Base-by-base conservation (phyloP, 2,329 filamentous ascomycete species). In the Lachnellula occidentalis region DNA sequence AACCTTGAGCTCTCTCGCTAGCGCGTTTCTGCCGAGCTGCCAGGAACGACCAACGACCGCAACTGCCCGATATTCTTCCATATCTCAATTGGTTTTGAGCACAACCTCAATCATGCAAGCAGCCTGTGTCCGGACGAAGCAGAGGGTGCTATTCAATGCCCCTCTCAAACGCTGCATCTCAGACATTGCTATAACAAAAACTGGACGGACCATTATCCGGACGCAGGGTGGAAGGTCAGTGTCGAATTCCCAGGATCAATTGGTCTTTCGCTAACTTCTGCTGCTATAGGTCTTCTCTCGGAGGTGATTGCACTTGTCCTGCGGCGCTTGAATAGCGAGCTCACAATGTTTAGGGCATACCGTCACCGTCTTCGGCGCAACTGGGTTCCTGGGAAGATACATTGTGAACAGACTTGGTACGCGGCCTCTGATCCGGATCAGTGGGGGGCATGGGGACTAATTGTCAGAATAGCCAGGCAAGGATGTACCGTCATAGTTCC, bases 311-410 rank as follows among this genome's bases (percentile, higher is more conserved):
- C 9, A 27, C 45, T 9, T 14, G 47, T 52, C 50, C 47, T 58
- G 45, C 24, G 21, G 47, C 17, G 36, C 21, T 11, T 41, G 42
- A 45, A 49, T 55, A 47, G 27, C 36, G 41, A n/a, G 51, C 62
- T 69, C 58, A 66, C 15, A 51, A 52, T 36, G 48, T 53, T 64
- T 73, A 90, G 92, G 92, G 64, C 91, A 97, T 76, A 96, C 92
- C 60, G 92, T 89, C 58, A 99, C 94, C 56, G 92, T 99, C 67
- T 99, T 99, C 75, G 94, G 94, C 74, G 94, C 94, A 69, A 96
- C 92, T 58, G 94, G 94, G 61, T 92, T 95, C 72, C 78, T 99
- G 53, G 94, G 94, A 70, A 86, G 94, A 70, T 99, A 99, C 73
- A 95, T 99, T 70, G 94, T 99, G 70, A 96, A 96, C 76, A 83